These are phyloP conservation scores for Cystoderma amianthinum DNA, from an alignment of 768 basidiomycete genomes.

Conservation along the genomic window DNA sequence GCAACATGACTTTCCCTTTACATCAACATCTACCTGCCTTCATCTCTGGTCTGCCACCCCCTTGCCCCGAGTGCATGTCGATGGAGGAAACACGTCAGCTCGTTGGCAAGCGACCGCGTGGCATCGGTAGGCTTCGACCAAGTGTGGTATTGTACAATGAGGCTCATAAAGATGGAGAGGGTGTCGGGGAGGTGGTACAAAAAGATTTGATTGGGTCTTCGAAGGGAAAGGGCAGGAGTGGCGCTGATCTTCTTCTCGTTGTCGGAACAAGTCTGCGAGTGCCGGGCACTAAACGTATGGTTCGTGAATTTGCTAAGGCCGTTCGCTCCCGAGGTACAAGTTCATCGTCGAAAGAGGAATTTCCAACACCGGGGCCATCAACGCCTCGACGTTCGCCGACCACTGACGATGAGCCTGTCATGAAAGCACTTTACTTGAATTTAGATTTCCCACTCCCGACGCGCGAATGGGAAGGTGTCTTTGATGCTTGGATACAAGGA, in stretches of 20 bases:
- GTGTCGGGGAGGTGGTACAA: constrained; percentile 78
- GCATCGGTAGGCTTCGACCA: constrained; percentile 75
- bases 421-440: constrained; percentile 78
- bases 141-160: constrained; percentile 92
- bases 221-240: constrained; percentile 59
- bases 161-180: constrained; percentile 78
- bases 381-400: constrained; percentile 34
- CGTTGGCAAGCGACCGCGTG: constrained; percentile 71
- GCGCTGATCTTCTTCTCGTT: constrained; percentile 81
- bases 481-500: constrained; percentile 86
- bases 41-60: constrained; percentile 53
- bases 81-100: constrained; percentile 65
- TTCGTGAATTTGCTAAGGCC: constrained; percentile 81
- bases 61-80: constrained; percentile 74
- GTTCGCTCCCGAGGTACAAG: constrained; percentile 46
- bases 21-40: constrained; percentile 54
- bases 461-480: constrained; percentile 84
- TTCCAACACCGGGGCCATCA: constrained; percentile 18
- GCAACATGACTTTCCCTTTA: constrained; percentile 67
- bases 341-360: constrained; percentile 23
- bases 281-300: constrained; percentile 88
- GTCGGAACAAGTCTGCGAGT: constrained; percentile 88
- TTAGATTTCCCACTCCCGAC: constrained; percentile 81
- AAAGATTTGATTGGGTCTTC: constrained; percentile 71
- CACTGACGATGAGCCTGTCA: constrained; percentile 43